phyloP scores from a whole-genome alignment of 345 rosid genomes.

The Rhodomyrtus tomentosa region DNA sequence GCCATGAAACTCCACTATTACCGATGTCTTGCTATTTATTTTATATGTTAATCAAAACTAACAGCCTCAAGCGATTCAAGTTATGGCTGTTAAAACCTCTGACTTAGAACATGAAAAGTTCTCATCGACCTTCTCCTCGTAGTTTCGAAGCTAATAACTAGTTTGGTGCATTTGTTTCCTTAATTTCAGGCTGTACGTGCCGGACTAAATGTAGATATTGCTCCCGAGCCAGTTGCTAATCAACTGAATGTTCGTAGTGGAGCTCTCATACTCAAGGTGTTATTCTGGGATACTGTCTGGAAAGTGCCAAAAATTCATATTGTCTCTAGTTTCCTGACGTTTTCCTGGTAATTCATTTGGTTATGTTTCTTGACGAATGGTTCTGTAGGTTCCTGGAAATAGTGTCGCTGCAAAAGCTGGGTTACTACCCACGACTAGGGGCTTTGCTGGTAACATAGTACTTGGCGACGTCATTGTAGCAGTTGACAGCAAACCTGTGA shows the following conservation, averaged over 20 bases:
- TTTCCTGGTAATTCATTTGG: neutral
- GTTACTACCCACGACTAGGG: slow-evolving; percentile 62
- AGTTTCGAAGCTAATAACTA: neutral
- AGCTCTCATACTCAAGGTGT: slow-evolving; percentile 80
- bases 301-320: neutral
- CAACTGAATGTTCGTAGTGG: slow-evolving; percentile 91
- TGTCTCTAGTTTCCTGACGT: neutral
- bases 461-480: slow-evolving; percentile 81
- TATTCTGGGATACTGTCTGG: neutral
- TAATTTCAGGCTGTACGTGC: slow-evolving; percentile 62
- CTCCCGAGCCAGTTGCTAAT: slow-evolving; percentile 76
- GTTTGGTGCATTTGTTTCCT: neutral
- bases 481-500: slow-evolving; percentile 57
- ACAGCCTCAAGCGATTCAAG: neutral
- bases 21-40: neutral
- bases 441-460: slow-evolving; percentile 76
- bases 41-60: neutral
- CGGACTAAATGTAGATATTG: slow-evolving; percentile 74
- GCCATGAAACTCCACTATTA: neutral
- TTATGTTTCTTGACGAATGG: neutral
- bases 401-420: slow-evolving; percentile 74
- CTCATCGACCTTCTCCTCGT: neutral
- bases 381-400: slow-evolving; percentile 54
- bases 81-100: neutral
- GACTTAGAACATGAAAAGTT: neutral